phyloP scores from a whole-genome alignment of 1,284 basidiomycete species.

The Kalmanozyma brasiliensis region DNA sequence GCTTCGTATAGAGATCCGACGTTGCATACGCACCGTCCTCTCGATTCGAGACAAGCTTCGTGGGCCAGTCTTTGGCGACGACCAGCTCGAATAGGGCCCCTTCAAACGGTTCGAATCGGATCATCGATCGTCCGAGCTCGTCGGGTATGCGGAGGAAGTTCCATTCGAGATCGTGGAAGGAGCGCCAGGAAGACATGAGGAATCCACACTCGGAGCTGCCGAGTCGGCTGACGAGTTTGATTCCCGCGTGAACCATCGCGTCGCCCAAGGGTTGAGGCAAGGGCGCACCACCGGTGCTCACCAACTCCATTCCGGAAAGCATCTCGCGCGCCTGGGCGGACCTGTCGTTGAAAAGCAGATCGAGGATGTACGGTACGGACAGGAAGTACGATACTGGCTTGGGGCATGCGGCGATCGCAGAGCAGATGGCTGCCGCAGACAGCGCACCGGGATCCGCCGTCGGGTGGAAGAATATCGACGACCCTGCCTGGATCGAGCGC shows the following conservation, averaged over 20 bases:
- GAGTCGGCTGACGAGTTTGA: constrained; percentile 73
- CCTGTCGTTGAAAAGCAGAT: constrained; percentile 71
- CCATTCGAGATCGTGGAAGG: constrained; percentile 75
- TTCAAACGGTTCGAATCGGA: constrained; percentile 38
- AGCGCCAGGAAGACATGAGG: constrained; percentile 72
- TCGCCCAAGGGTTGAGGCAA: constrained; percentile 73
- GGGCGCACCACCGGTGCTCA: constrained; percentile 71
- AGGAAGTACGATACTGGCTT: constrained; percentile 57
- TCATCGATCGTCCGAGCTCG: constrained; percentile 22
- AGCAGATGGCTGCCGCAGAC: constrained; percentile 64
- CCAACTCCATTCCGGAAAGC: constrained; percentile 72
- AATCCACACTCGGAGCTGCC: constrained; percentile 71
- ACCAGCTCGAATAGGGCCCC: constrained; percentile 40
- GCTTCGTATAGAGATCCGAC: constrained; percentile 42
- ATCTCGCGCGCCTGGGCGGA: constrained; percentile 71
- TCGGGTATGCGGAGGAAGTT: constrained; percentile 72
- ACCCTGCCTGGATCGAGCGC: constrained; percentile 69
- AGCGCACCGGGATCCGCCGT: constrained; percentile 64
- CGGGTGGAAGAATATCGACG: constrained; percentile 68
- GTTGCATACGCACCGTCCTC: constrained; percentile 48
- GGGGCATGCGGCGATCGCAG: constrained; percentile 61
- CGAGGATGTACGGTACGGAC: constrained; percentile 70
- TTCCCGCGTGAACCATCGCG: constrained; percentile 71
- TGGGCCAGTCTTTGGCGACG: constrained; percentile 49
- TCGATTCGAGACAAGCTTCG: constrained; percentile 52